Evolutionary conservation across 2,329 filamentous ascomycete genomes (phyloP), one percentile per base, ranked within the genome.

Genomic region (Trichocomaceae sp.): DNA sequence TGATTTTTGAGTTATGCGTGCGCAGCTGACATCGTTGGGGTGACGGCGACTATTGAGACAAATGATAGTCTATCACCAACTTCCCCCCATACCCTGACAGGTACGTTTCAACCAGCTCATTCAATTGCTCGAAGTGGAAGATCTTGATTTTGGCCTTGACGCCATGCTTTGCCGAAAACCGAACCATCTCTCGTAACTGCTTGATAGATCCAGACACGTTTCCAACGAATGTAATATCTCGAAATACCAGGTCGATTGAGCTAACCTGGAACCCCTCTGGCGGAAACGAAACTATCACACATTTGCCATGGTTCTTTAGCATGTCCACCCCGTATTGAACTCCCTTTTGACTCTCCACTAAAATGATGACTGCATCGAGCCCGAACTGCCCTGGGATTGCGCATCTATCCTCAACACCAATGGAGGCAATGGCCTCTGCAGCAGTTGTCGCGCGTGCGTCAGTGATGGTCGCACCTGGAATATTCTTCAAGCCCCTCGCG

Each of bases 271-370:
- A 64, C 2, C 63, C 63, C 31, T 58, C 53, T 41, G 73, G 70
- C 0, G 75, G 75, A 60, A 78, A 78, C 0, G 73, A 77, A 1
- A 78, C 75, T 0, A 76, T 62, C 4, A 78, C 70, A 56, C 74
- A 77, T 20, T 63, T 73, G 0, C 74, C 75, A 51, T 77, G 75
- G 29, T 55, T 59, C 20, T 52, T 54, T 17, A 58, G 55, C 55
- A 57, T 44, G 15, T 58, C 48, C 17, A 59, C 52, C 9, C 55
- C 57, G 20, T 57, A 55, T 23, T 59, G 55, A n/a, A 59, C 52
- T 19, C 48, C 57, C 26, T 42, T 22, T 50, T 59, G 57, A 22
- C 54, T 54, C 45, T 59, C 77, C 0, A 76, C 75, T 23, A 79
- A 61, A 13, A 78, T 70, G 37, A 79, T 69, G 19, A 76, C 72